phyloP scores from a whole-genome alignment of 192 early-diverging fungal genomes.

The Linnemannia exigua region DNA sequence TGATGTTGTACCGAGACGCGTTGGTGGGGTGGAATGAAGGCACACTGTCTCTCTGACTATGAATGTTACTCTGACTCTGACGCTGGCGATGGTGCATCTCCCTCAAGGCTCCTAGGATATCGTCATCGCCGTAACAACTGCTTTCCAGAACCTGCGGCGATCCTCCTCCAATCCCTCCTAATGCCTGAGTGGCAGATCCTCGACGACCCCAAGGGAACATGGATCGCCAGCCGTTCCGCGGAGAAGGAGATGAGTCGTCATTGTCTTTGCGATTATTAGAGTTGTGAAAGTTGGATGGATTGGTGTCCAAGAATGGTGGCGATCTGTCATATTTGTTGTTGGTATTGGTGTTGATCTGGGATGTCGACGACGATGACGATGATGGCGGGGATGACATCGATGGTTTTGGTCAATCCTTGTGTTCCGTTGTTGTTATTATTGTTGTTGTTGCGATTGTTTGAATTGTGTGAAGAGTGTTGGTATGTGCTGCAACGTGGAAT shows the following conservation, averaged over 20 bases:
- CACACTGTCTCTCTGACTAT: not conserved
- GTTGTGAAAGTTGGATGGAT: no score
- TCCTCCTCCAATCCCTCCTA: not conserved
- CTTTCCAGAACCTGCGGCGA: not conserved
- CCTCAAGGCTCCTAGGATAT: constrained; percentile 35
- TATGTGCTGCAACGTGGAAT: not conserved
- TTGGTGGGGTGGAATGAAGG: not conserved
- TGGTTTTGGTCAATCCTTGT: no score
- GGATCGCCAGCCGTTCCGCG: constrained; percentile 10
- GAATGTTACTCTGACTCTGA: no score
- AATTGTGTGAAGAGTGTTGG: no score
- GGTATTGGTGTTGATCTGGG: no score
- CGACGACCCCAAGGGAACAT: constrained; percentile 18
- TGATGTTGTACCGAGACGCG: no score
- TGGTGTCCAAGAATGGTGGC: no score
- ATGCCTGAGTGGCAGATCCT: constrained; percentile 7
- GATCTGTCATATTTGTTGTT: no score
- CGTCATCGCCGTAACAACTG: constrained; percentile 6
- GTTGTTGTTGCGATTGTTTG: no score
- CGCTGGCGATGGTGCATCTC: constrained; percentile 8
- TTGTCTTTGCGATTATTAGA: not conserved
- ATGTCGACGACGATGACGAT: no score
- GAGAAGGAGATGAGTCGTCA: not conserved
- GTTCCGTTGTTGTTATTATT: no score
- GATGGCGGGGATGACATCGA: no score